Percentiles rank a stretch among this genome's conserved stretches.
These are phyloP conservation scores for Clohesyomyces aquaticus DNA, from an alignment of 495 filamentous ascomycete genomes.

Conservation along the genomic window DNA sequence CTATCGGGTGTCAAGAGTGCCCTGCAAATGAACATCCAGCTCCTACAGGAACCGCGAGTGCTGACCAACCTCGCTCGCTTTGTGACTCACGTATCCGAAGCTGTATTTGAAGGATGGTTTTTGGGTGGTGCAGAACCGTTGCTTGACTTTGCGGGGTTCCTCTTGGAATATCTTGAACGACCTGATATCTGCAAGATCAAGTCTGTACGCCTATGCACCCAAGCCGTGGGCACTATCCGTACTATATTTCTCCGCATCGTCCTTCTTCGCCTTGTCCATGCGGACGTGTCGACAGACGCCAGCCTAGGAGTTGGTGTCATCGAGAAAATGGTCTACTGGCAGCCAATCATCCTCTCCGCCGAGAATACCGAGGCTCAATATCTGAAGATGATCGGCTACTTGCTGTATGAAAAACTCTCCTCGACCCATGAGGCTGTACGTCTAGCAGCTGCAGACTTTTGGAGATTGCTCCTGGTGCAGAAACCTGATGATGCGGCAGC, in stretches of 20 bases:
- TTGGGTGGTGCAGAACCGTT: slow-evolving; percentile 78
- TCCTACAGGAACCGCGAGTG: slow-evolving; percentile 78
- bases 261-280: slow-evolving; percentile 80
- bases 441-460: slow-evolving; percentile 77
- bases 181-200: slow-evolving; percentile 81
- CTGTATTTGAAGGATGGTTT: slow-evolving; percentile 95
- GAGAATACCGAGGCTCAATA: slow-evolving; percentile 74
- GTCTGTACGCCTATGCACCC: slow-evolving; percentile 83
- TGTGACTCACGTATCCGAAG: slow-evolving; percentile 77
- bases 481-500: slow-evolving; percentile 81
- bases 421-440: slow-evolving; percentile 66
- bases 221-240: slow-evolving; percentile 73
- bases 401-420: slow-evolving; percentile 82
- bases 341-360: slow-evolving; percentile 80
- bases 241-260: slow-evolving; percentile 74
- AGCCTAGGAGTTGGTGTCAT: slow-evolving; percentile 68
- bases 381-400: slow-evolving; percentile 82
- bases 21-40: slow-evolving; percentile 69
- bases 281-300: slow-evolving; percentile 65
- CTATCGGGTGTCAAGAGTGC: slow-evolving; percentile 70
- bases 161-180: slow-evolving; percentile 86
- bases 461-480: slow-evolving; percentile 89
- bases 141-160: slow-evolving; percentile 82
- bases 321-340: slow-evolving; percentile 90
- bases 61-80: slow-evolving; percentile 85